Evolutionary conservation across 2,329 filamentous ascomycete genomes (phyloP).

Genomic region (Teratosphaeria epicoccoides): DNA sequence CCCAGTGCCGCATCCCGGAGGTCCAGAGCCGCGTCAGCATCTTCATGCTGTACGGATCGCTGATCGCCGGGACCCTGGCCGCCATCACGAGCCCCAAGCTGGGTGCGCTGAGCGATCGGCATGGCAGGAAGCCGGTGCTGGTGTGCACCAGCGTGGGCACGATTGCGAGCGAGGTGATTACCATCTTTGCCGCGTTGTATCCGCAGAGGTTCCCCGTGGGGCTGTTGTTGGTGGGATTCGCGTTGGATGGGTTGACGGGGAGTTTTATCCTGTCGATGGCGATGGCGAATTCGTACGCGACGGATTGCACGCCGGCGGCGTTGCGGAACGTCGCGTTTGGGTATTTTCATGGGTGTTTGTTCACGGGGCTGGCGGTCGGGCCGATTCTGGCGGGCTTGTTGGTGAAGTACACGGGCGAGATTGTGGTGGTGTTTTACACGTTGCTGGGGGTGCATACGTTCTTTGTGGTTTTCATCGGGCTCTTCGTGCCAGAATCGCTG

Average conservation of each 20-base stretch:
- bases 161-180: conserved; percentile 62
- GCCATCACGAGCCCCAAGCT: conserved; percentile 74
- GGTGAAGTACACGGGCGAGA: conserved; percentile 61
- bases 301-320: conserved; percentile 75
- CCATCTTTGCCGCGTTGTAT: conserved; percentile 65
- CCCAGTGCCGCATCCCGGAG: conserved; percentile 68
- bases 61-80: conserved; percentile 66
- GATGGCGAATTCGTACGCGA: conserved; percentile 73
- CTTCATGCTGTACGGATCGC: conserved; percentile 65
- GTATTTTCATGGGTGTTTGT: conserved; percentile 81
- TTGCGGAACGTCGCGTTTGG: conserved; percentile 75
- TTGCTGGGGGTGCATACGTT: conserved; percentile 59
- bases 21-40: conserved; percentile 67
- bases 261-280: conserved; percentile 79
- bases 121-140: conserved; percentile 67
- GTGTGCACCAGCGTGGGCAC: conserved; percentile 64
- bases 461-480: conserved; percentile 61
- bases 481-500: conserved; percentile 75
- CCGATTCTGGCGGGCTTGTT: conserved; percentile 73
- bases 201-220: conserved; percentile 64
- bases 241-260: conserved; percentile 73
- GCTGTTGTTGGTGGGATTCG: conserved; percentile 64
- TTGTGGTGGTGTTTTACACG: conserved; percentile 77
- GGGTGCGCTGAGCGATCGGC: conserved; percentile 75
- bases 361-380: conserved; percentile 77